phyloP scores from a whole-genome alignment of 2,329 filamentous ascomycete genomes.

The Hypocrella siamensis region DNA sequence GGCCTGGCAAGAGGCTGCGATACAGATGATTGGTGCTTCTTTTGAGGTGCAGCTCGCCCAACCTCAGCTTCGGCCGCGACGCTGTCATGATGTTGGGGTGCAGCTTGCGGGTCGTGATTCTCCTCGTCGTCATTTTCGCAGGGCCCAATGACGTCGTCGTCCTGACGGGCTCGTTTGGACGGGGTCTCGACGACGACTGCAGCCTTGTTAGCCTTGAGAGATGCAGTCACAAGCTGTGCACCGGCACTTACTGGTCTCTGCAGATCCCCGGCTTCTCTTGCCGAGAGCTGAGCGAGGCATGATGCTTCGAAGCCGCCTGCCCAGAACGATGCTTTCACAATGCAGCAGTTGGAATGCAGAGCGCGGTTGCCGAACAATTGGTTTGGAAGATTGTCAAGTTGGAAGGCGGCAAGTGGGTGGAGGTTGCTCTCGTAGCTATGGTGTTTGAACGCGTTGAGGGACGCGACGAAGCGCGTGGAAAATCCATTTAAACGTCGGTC shows the following conservation, averaged over 20 bases:
- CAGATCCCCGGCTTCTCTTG: slow-evolving; percentile 17
- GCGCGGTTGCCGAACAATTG: too few species aligned
- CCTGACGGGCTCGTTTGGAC: slow-evolving; percentile 29
- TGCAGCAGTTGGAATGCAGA: slow-evolving; percentile 1
- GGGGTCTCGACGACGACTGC: slow-evolving; percentile 16
- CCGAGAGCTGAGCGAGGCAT: slow-evolving; percentile 17
- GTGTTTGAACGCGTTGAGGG: slow-evolving; percentile 9
- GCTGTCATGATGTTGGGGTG: slow-evolving; percentile 14
- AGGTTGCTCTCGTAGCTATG: background rate
- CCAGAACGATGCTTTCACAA: slow-evolving; percentile 6
- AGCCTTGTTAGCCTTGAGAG: slow-evolving; percentile 2
- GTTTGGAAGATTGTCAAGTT: background rate
- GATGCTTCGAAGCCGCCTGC: background rate
- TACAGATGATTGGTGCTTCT: slow-evolving; percentile 10
- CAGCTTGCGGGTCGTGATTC: slow-evolving; percentile 35
- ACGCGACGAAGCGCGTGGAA: slow-evolving; percentile 12
- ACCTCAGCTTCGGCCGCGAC: slow-evolving; percentile 28
- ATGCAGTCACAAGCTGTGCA: background rate
- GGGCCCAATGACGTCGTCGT: slow-evolving; percentile 17
- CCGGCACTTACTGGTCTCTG: slow-evolving; percentile 13
- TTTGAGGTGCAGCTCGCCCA: slow-evolving; percentile 15
- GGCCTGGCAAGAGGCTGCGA: slow-evolving; percentile 19
- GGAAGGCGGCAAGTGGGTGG: slow-evolving; percentile 6
- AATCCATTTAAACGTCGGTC: slow-evolving; percentile 13
- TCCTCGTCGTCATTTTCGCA: slow-evolving; percentile 41